Percentiles rank a stretch among this genome's conserved stretches.
Conservation (phyloP, 495 filamentous ascomycete genomes). For the Xylaria nigripes region DNA sequence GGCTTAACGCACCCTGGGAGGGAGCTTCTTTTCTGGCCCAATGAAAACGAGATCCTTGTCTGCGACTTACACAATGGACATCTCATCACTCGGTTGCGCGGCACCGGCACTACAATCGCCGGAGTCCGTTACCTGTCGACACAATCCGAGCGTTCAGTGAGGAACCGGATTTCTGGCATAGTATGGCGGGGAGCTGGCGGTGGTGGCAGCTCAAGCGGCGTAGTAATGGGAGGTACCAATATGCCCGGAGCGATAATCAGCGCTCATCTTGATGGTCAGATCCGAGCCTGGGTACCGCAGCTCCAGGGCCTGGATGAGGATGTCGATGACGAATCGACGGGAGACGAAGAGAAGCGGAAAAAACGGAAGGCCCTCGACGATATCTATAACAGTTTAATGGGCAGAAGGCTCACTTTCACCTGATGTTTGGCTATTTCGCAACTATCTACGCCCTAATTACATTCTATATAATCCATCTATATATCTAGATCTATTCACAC, state of each 20-base stretch:
- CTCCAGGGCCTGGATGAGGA: slow-evolving; percentile 41
- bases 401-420: slow-evolving; percentile 45
- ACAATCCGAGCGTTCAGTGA: slow-evolving; percentile 36
- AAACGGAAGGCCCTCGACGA: slow-evolving; percentile 57
- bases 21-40: slow-evolving; percentile 66
- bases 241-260: slow-evolving; percentile 47
- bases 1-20: slow-evolving; percentile 41
- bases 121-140: slow-evolving; percentile 27
- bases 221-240: slow-evolving; percentile 34
- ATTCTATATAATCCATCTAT: no score
- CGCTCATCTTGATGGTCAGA: slow-evolving; percentile 51
- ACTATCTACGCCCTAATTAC: no score
- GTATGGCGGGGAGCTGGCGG: slow-evolving; percentile 56
- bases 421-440: slow-evolving; percentile 2
- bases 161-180: slow-evolving; percentile 57
- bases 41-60: slow-evolving; percentile 67
- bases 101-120: slow-evolving; percentile 46
- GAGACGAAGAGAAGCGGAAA: slow-evolving; percentile 34
- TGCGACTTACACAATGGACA: slow-evolving; percentile 67
- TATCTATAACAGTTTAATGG: slow-evolving; percentile 45
- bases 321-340: slow-evolving; percentile 28
- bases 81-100: slow-evolving; percentile 59
- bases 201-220: slow-evolving; percentile 30
- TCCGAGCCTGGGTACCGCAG: slow-evolving; percentile 49
- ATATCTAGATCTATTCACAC: no score